Conservation (phyloP, 116 monocot genomes). For the Zostera marina region DNA sequence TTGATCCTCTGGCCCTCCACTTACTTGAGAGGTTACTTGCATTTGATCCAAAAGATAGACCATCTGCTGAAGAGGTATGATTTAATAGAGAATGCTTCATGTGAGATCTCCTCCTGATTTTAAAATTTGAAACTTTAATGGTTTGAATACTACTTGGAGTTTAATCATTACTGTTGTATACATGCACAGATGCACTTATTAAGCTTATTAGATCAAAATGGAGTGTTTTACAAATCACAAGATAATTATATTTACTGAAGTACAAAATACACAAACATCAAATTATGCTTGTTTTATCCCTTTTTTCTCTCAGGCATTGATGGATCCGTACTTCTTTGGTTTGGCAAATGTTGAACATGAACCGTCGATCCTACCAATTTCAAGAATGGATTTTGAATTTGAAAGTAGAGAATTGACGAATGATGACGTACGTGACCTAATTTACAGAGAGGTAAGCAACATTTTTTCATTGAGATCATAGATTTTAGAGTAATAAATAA, state of each 20-base stretch:
- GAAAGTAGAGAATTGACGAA: conserved; percentile 71
- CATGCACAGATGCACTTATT: no score
- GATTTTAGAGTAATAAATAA: background rate
- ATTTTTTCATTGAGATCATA: background rate
- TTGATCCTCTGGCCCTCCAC: conserved; percentile 41
- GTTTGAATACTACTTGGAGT: no score
- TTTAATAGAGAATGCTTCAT: no score
- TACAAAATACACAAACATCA: no score
- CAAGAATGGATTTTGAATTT: conserved; percentile 89
- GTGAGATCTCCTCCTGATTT: no score
- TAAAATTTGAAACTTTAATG: no score
- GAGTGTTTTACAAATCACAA: no score
- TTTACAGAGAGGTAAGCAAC: conserved; percentile 66
- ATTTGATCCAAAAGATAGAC: conserved; percentile 74
- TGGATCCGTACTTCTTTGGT: conserved; percentile 59
- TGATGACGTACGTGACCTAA: conserved; percentile 74
- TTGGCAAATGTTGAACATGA: conserved; percentile 64
- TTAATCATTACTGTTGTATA: no score
- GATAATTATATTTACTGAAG: no score
- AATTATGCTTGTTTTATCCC: no score
- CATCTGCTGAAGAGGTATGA: conserved; percentile 50
- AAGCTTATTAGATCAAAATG: no score
- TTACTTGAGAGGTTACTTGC: conserved; percentile 53
- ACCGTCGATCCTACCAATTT: conserved; percentile 57
- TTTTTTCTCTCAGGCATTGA: conserved; percentile 38